Evolutionary conservation across 1,284 basidiomycete genomes (phyloP).

Genomic region (Ceratobasidium sp.): DNA sequence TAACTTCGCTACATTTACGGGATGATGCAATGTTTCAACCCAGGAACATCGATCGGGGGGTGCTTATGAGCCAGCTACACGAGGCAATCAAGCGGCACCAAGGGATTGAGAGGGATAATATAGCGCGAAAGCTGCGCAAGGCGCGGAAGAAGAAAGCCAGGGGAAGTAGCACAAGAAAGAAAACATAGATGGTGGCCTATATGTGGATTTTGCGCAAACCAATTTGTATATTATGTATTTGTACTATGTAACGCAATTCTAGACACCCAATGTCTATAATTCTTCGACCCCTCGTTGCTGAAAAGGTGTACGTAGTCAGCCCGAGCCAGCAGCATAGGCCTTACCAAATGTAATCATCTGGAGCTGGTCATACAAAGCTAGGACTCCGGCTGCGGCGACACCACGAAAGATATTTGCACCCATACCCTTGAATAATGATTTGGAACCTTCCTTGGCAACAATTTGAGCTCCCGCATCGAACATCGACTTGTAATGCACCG

Average conservation of each 20-base stretch:
- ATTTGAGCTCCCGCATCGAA: conserved; percentile 88
- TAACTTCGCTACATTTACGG: conserved; percentile 6
- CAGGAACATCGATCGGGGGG: conserved; percentile 1
- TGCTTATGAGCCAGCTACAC: conserved; percentile 16
- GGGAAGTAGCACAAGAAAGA: conserved; percentile 4
- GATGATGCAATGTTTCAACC: conserved; percentile 26
- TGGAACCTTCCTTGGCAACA: conserved; percentile 89
- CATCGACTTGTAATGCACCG: conserved; percentile 92
- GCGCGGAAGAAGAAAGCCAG: conserved; percentile 26
- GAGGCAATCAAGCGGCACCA: conserved; percentile 11
- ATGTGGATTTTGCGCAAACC: neutral
- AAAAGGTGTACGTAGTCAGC: conserved; percentile 58
- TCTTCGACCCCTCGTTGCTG: neutral
- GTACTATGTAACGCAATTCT: conserved; percentile 24
- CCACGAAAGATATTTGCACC: conserved; percentile 99
- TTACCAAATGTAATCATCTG: conserved; percentile 93
- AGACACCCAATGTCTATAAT: neutral
- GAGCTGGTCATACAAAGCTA: conserved; percentile 94
- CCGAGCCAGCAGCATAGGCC: conserved; percentile 88
- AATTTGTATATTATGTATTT: conserved; percentile 33
- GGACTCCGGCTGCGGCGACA: conserved; percentile 97
- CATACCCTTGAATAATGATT: conserved; percentile 94
- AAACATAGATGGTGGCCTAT: conserved; percentile 7
- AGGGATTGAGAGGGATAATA: conserved; percentile 6
- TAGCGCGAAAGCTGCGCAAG: conserved; percentile 14